These are phyloP conservation scores for Juncus inflexus DNA, from an alignment of 176 grass and related monocot genomes.

Conservation along the genomic window DNA sequence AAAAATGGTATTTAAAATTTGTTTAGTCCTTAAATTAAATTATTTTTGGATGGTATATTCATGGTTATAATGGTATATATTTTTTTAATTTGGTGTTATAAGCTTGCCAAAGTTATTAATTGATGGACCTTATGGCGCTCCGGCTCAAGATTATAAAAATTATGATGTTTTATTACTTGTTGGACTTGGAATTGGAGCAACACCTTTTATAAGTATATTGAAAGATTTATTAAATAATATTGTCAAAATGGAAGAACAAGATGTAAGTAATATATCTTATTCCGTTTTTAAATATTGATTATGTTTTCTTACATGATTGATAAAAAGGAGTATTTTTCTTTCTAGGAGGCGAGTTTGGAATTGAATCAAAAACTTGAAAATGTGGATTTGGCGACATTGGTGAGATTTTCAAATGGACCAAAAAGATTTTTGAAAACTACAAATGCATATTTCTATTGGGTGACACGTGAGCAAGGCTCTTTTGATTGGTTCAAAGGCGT, in stretches of 20 bases:
- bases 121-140: constrained; percentile 45
- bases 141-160: constrained; percentile 27
- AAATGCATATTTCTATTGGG: constrained; percentile 38
- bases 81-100: constrained; percentile 14
- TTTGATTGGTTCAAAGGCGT: constrained; percentile 37
- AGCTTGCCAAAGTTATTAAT: constrained; percentile 95
- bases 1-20: constrained; percentile 49
- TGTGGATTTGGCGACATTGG: constrained; percentile 20
- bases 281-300: background rate
- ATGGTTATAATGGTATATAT: constrained; percentile 14
- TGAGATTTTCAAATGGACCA: constrained; percentile 10
- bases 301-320: background rate
- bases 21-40: constrained; percentile 18
- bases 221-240: constrained; percentile 35
- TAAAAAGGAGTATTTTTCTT: background rate
- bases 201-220: constrained; percentile 31
- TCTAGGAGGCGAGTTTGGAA: constrained; percentile 24
- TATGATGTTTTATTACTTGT: constrained; percentile 30
- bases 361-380: constrained; percentile 20
- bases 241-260: constrained; percentile 33
- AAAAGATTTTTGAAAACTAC: constrained; percentile 20
- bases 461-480: constrained; percentile 34
- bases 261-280: constrained; percentile 16
- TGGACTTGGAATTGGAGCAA: constrained; percentile 27
- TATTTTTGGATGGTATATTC: constrained; percentile 13